Base-by-base conservation (phyloP, 805 yeast species). In the Saturnispora mendoncae region DNA sequence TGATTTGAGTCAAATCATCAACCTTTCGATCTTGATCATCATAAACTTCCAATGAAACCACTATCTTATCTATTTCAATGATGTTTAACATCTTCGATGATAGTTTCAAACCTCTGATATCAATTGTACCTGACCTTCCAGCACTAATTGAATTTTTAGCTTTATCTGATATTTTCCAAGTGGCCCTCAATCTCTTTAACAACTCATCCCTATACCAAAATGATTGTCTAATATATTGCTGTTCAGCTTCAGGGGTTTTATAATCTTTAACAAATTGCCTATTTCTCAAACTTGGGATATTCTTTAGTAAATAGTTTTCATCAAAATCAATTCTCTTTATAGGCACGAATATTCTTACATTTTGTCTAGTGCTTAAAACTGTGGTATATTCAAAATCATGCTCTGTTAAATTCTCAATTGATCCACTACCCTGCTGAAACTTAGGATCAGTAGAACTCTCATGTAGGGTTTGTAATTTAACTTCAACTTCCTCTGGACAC, bases 181-280 rank as follows among this genome's bases (percentile, higher is more conserved):
- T 51, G 2, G 95, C 95, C 2, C 61, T 57, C 4, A 92, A 51
- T 13, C 65, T 64, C 35, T 70, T 66, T 39, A 90, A 62, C 1
- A 92, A 56, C 46, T 71, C 69, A 43, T 81, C 77, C 43, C 94
- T 64, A 47, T 82, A 73, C 98, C 98, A 90, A 58, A 87, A 92
- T 2, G 74, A 63, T 46, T 77, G 79, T 43, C 76, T 67, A 61
- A 76, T 72, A 40, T 66, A 71, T 33, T 51, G 51, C 27, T 72
- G 79, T 45, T 83, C 85, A 8, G 74, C 77, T 36, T 67, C 72
- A 0, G 74, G 65, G 5, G 73, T 64, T 45, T 64, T 72, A 45
- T 67, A 64, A 51, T 75, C 80, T 26, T 76, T 69, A 15, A 84
- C 68, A 54, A 76, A 83, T 60, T 87, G 95, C 46, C 76, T 76